Conservation (phyloP, 78 protist species). For the Dictyostelium firmibasis region DNA sequence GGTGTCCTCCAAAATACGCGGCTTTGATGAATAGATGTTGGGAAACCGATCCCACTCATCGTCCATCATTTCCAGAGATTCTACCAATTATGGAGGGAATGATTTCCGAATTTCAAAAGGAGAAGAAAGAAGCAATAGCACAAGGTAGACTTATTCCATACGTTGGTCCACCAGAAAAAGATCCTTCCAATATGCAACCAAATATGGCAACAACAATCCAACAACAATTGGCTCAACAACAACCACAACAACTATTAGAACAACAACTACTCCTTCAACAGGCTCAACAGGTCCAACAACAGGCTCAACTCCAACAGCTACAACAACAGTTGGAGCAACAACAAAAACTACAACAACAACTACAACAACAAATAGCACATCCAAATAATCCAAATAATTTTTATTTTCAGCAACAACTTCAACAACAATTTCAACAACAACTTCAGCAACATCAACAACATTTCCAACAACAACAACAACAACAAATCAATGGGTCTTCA, state of each 20-base stretch:
- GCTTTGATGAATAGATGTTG: constrained; percentile 56
- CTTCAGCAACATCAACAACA: neutral
- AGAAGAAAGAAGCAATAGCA: constrained; percentile 26
- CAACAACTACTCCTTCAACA: constrained; percentile 17
- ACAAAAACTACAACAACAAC: constrained; percentile 6
- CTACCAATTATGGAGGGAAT: constrained; percentile 52
- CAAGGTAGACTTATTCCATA: constrained; percentile 25
- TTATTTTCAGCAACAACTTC: constrained; percentile 14
- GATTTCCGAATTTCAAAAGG: constrained; percentile 52
- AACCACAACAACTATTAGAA: neutral
- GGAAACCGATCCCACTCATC: constrained; percentile 75
- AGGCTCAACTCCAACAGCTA: constrained; percentile 20
- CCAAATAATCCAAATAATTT: constrained; percentile 4
- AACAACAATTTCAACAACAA: constrained; percentile 18
- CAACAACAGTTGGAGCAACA: constrained; percentile 28
- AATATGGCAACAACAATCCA: neutral
- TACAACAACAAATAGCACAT: constrained; percentile 14
- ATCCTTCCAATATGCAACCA: neutral
- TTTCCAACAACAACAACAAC: neutral
- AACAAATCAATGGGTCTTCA: neutral
- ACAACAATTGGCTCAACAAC: neutral
- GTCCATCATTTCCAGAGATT: constrained; percentile 78
- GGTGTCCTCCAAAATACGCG: constrained; percentile 71
- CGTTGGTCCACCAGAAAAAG: constrained; percentile 54
- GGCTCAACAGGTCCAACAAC: constrained; percentile 31